phyloP scores from a whole-genome alignment of 164 flowering plant species.

The Hamamelis virginiana region DNA sequence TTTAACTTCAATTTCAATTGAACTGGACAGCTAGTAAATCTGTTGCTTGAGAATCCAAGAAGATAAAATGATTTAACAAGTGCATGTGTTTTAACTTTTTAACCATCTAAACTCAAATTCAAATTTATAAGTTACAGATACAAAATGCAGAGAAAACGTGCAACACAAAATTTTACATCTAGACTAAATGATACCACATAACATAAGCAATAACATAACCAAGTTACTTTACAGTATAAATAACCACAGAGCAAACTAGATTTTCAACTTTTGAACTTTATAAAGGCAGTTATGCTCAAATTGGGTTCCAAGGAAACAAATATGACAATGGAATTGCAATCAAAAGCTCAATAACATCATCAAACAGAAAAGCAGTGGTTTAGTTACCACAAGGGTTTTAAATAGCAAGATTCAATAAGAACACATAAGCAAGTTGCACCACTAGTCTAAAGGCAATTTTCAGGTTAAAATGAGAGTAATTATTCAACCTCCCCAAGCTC shows the following conservation, averaged over 20 bases:
- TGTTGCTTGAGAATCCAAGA: background rate
- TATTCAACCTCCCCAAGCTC: conserved; percentile 14
- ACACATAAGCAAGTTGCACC: background rate
- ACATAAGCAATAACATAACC: background rate
- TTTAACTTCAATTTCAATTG: background rate
- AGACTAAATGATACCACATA: background rate
- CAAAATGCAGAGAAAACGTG: background rate
- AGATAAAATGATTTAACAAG: background rate
- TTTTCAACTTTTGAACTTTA: background rate
- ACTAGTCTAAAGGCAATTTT: conserved; percentile 1
- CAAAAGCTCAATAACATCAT: background rate
- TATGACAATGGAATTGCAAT: background rate
- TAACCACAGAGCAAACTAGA: background rate
- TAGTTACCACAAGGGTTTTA: background rate
- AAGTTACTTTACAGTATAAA: background rate
- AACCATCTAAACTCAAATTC: background rate
- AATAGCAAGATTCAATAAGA: background rate
- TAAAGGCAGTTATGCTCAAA: background rate
- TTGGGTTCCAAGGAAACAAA: background rate
- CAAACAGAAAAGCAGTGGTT: background rate
- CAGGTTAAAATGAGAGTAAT: conserved; percentile 6
- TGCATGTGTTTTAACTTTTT: background rate
- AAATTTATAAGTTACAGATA: background rate
- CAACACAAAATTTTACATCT: background rate
- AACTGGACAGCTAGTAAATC: background rate